Percentiles rank a stretch among this genome's conserved stretches.
phyloP scores from a whole-genome alignment of 768 basidiomycete species.

The Hericium alpestre region DNA sequence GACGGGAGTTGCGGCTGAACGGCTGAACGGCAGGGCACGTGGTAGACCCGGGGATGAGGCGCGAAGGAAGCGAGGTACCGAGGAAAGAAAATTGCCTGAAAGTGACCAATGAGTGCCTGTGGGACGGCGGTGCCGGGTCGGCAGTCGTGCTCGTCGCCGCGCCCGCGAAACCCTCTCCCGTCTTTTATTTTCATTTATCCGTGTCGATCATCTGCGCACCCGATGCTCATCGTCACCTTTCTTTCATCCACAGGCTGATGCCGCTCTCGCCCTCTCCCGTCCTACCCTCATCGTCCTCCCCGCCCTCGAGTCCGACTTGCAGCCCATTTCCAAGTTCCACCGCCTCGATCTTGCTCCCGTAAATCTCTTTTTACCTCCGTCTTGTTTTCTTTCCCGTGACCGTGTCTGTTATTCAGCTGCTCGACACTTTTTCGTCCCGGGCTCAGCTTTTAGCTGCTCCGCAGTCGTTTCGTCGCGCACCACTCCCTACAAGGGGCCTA shows the following conservation, averaged over 20 bases:
- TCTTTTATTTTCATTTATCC: conserved; percentile 6
- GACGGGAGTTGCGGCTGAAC: conserved; percentile 9
- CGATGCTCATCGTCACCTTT: conserved; percentile 7
- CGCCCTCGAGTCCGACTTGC: conserved; percentile 53
- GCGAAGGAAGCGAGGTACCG: background rate
- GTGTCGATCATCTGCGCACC: conserved; percentile 1
- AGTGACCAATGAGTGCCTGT: background rate
- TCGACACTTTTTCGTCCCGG: no score
- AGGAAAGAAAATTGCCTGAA: background rate
- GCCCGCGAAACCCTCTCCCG: background rate
- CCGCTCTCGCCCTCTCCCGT: conserved; percentile 42
- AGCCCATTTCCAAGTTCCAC: conserved; percentile 47
- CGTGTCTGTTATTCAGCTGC: background rate
- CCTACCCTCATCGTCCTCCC: conserved; percentile 35
- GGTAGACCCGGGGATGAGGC: background rate
- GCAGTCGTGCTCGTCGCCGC: background rate
- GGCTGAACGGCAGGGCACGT: conserved; percentile 5
- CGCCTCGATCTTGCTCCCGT: conserved; percentile 26
- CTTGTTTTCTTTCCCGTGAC: background rate
- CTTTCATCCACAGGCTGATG: conserved; percentile 35
- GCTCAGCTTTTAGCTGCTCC: no score
- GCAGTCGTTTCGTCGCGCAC: no score
- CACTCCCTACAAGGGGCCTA: background rate
- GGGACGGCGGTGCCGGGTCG: background rate
- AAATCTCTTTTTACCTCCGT: background rate